Evolutionary conservation across 495 filamentous ascomycete genomes (phyloP).

Genomic region (Chaetomium fimeti): DNA sequence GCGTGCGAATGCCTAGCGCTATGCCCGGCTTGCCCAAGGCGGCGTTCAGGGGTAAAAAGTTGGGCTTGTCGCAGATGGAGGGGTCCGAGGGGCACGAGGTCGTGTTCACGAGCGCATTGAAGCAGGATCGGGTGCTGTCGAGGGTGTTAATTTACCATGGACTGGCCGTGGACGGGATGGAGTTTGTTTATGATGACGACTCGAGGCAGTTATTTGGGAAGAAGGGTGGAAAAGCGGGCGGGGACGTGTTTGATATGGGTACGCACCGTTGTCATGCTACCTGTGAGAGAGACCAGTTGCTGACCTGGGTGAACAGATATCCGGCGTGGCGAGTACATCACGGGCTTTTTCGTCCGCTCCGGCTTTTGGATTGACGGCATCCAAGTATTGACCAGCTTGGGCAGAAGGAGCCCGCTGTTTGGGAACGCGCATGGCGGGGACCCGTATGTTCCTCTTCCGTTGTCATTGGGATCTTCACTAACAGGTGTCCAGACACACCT

Average conservation of each 20-base stretch:
- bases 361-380: constrained; percentile 87
- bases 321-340: constrained; percentile 77
- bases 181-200: constrained; percentile 89
- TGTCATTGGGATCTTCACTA: constrained; percentile 1
- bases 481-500: constrained; percentile 62
- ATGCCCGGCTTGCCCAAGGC: constrained; percentile 57
- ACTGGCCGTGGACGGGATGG: constrained; percentile 75
- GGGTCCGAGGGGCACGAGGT: constrained; percentile 71
- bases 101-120: constrained; percentile 66
- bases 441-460: constrained; percentile 56
- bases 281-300: neutral
- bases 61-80: constrained; percentile 72
- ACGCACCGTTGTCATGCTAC: constrained; percentile 28
- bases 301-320: constrained; percentile 56
- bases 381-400: constrained; percentile 84
- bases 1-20: constrained; percentile 60
- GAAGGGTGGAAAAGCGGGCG: constrained; percentile 68
- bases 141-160: constrained; percentile 78
- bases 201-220: constrained; percentile 89
- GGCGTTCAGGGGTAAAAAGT: constrained; percentile 71
- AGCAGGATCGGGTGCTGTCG: constrained; percentile 70
- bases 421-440: constrained; percentile 80
- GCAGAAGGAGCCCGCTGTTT: constrained; percentile 78
- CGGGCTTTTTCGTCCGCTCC: constrained; percentile 81
- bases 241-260: constrained; percentile 77